Base-by-base conservation (phyloP, 1,284 basidiomycete genomes). In the Mrakiaceae sp. region DNA sequence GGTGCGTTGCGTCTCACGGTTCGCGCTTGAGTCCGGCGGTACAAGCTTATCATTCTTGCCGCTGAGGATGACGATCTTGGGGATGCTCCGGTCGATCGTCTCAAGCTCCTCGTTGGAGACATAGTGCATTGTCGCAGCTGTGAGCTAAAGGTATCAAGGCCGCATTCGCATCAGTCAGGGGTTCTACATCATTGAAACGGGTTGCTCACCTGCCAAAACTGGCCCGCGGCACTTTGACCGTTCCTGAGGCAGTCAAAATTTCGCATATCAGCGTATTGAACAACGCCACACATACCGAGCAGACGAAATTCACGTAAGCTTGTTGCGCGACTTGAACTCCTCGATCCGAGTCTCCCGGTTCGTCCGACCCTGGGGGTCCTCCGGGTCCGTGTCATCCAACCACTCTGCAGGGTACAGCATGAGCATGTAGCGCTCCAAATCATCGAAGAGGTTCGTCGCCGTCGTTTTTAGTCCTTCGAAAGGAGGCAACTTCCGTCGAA, bases 321-420 rank as follows among this genome's bases (percentile, higher is more conserved):
- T 55, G 9, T 46, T 42, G 12, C 63, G 50, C 3, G 42, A 6
- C 14, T 49, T 43, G 54, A 60, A 57, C 40, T 64, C 58, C 10
- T 52, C 52, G 10, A 64, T 47, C 10, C 63, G 9, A 9, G 63
- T 64, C 58, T 64, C 63, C 4, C 52, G 40, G 14, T 64, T 64
- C 11, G 63, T 64, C 10, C 63, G 58, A 1, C 57, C 52, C 2
- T 51, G 16, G 1, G 46, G 46, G 14, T 64, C 63, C 3, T 64
- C 63, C 47, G 42, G 39, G 47, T 64, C 63, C 10, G 57, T 12
- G 11, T 55, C 58, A 8, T 64, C 57, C 10, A 64, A 51, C 63
- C 63, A 64, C n/a, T 46, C 52, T 7, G 47, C 49, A 14, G 63
- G 63, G 12, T 64, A 64, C 4, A 64, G 63, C 63, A 64, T 64